Evolutionary conservation across 176 grass and related monocot genomes (phyloP).

Genomic region (Paspalum notatum): DNA sequence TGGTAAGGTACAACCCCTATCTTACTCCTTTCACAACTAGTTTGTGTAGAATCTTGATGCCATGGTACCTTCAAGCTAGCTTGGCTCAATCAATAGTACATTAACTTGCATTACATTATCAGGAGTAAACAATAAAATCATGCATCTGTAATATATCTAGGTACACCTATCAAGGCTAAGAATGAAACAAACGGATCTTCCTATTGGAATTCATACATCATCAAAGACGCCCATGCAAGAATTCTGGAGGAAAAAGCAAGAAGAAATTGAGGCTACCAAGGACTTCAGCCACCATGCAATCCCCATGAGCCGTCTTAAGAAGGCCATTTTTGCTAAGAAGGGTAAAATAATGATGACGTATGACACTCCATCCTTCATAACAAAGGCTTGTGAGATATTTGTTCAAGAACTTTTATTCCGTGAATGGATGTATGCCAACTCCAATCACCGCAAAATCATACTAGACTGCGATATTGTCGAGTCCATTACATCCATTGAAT

Average conservation of each 20-base stretch:
- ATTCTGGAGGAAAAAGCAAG: neutral
- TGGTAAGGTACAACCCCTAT: too few relatives aligned
- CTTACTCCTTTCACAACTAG: too few relatives aligned
- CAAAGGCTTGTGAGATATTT: slow-evolving; percentile 35
- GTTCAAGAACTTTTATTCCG: slow-evolving; percentile 14
- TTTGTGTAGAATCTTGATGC: too few relatives aligned
- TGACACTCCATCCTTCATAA: neutral
- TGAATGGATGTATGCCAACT: neutral
- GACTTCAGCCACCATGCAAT: neutral
- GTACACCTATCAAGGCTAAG: neutral
- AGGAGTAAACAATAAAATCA: neutral
- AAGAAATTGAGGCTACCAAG: neutral
- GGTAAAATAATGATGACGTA: neutral
- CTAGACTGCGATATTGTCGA: neutral
- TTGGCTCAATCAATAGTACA: neutral
- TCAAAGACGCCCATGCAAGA: neutral
- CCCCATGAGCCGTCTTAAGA: slow-evolving; percentile 13
- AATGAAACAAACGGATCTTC: neutral
- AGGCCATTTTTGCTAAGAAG: neutral
- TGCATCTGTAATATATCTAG: neutral
- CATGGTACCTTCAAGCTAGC: too few relatives aligned
- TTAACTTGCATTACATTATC: neutral
- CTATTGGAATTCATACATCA: neutral
- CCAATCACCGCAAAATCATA: neutral
- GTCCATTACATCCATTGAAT: neutral